Percentiles rank a stretch among this genome's conserved stretches.
These are phyloP conservation scores for Tolypocladium tropicale DNA, from an alignment of 2,329 filamentous ascomycete species.

Conservation along the genomic window DNA sequence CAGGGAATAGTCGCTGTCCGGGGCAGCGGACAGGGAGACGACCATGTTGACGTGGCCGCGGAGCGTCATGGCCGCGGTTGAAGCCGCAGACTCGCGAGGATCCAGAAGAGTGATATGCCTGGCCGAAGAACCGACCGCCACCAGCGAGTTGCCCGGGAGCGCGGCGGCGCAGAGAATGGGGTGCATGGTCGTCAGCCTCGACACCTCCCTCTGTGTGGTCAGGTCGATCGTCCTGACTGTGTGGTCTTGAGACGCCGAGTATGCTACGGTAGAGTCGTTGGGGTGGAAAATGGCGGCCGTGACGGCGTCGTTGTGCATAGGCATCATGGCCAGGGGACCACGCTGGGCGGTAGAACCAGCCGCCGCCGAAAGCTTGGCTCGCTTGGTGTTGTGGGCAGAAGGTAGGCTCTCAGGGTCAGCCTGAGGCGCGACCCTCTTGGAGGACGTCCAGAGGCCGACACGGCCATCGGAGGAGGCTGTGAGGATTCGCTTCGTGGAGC, in stretches of 20 bases:
- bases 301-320: conserved; percentile 62
- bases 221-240: conserved; percentile 86
- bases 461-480: conserved; percentile 76
- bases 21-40: conserved; percentile 36
- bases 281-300: conserved; percentile 79
- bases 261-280: conserved; percentile 76
- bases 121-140: conserved; percentile 70
- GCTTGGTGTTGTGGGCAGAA: conserved; percentile 59
- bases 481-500: conserved; percentile 64
- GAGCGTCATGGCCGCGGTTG: conserved; percentile 80
- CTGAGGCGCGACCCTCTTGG: conserved; percentile 63
- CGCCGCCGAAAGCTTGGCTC: conserved; percentile 52
- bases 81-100: conserved; percentile 65
- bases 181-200: conserved; percentile 74
- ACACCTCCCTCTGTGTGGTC: conserved; percentile 67
- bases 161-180: conserved; percentile 71
- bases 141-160: conserved; percentile 52
- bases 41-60: conserved; percentile 77
- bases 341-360: conserved; percentile 50
- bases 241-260: conserved; percentile 87
- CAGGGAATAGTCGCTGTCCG: conserved; percentile 67
- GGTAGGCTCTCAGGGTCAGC: conserved; percentile 62
- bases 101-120: conserved; percentile 90
- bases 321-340: conserved; percentile 66
- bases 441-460: conserved; percentile 82